A percentile compares a stretch with the other conserved stretches of the same genome.
These are phyloP conservation scores for Crithidia bombi DNA, from an alignment of 208 protist genomes.

Conservation along the genomic window DNA sequence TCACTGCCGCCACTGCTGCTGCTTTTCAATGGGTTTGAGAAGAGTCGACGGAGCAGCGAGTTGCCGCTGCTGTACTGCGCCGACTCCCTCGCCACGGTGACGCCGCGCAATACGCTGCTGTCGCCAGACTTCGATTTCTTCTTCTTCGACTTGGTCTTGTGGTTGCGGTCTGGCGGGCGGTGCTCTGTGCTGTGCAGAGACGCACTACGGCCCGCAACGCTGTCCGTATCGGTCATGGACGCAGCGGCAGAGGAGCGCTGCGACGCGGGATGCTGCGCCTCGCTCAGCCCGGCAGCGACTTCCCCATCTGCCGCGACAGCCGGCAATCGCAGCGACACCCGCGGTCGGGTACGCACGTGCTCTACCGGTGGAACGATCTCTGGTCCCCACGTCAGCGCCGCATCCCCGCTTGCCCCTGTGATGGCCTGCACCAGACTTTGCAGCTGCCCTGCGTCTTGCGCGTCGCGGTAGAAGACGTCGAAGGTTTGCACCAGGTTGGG, in stretches of 20 bases:
- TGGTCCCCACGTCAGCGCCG: background rate
- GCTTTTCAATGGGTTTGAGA: background rate
- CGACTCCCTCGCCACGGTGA: background rate
- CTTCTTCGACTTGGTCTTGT: background rate
- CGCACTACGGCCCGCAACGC: background rate
- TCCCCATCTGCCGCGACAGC: background rate
- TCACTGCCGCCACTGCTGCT: background rate
- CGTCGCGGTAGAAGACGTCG: conserved; percentile 18
- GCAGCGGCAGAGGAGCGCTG: background rate
- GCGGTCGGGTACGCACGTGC: background rate
- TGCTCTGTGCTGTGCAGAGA: conserved; percentile 17
- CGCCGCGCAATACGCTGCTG: background rate
- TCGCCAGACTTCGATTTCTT: background rate
- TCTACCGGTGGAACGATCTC: background rate
- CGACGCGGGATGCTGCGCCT: background rate
- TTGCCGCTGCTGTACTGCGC: conserved; percentile 1
- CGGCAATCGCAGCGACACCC: conserved; percentile 19
- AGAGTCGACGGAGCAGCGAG: background rate
- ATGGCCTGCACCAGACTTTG: conserved; percentile 6
- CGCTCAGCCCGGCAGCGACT: too few species aligned
- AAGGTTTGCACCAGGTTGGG: conserved; percentile 19
- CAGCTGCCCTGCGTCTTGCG: background rate
- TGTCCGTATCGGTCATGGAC: background rate
- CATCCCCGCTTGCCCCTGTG: background rate
- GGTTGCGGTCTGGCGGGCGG: background rate